These are phyloP conservation scores for Chrysoporthe puriensis DNA, from an alignment of 2,329 filamentous ascomycete genomes.

Conservation along the genomic window DNA sequence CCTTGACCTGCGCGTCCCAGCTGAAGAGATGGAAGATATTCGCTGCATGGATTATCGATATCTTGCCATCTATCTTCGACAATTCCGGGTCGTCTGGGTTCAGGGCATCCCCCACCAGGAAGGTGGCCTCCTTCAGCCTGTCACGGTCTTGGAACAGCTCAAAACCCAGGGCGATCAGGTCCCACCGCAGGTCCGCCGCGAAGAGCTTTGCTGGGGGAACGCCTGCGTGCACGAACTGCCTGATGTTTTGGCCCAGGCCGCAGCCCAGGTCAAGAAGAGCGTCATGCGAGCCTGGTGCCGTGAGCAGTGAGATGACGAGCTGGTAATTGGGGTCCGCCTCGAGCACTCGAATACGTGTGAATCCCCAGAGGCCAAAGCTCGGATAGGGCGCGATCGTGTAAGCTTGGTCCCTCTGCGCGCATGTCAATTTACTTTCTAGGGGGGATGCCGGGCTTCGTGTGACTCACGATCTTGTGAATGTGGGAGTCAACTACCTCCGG, in stretches of 20 bases:
- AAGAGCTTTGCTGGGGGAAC: slow-evolving; percentile 42
- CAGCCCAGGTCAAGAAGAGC: slow-evolving; percentile 46
- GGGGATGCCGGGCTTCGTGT: not conserved
- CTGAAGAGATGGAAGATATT: slow-evolving; percentile 40
- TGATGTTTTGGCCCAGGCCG: slow-evolving; percentile 49
- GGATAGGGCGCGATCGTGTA: slow-evolving; percentile 43
- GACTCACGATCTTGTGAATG: slow-evolving; percentile 3
- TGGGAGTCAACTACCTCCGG: not conserved
- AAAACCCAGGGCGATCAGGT: slow-evolving; percentile 40
- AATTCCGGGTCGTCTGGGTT: slow-evolving; percentile 28
- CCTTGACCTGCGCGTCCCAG: slow-evolving; percentile 34
- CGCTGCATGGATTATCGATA: slow-evolving; percentile 37
- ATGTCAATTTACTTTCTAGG: not conserved
- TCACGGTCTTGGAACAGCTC: slow-evolving; percentile 39
- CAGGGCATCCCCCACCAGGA: slow-evolving; percentile 35
- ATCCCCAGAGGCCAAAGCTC: slow-evolving; percentile 44
- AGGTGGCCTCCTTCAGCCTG: slow-evolving; percentile 25
- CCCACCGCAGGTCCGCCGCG: slow-evolving; percentile 43
- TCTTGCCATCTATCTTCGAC: slow-evolving; percentile 32
- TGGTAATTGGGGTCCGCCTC: slow-evolving; percentile 36
- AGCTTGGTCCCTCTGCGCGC: slow-evolving; percentile 40
- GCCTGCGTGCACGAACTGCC: slow-evolving; percentile 45
- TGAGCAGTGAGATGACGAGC: slow-evolving; percentile 34
- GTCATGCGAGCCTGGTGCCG: slow-evolving; percentile 31
- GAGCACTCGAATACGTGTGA: slow-evolving; percentile 41